A percentile compares a stretch with the other conserved stretches of the same genome.
These are phyloP conservation scores for Sporormia fimetaria DNA, from an alignment of 495 filamentous ascomycete species.

Conservation along the genomic window DNA sequence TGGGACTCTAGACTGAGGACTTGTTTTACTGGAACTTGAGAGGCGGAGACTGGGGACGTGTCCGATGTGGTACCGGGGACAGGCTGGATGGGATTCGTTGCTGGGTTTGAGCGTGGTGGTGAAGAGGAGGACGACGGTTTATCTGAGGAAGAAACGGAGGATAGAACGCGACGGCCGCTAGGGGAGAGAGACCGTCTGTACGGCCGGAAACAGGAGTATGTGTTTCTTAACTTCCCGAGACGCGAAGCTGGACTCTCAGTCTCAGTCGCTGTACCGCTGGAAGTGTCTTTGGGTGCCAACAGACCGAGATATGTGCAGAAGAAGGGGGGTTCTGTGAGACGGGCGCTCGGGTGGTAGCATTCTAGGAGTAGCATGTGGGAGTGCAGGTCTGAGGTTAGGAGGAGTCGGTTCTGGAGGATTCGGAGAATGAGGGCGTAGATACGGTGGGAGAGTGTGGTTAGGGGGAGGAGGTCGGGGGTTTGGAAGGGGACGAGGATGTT, in stretches of 20 bases:
- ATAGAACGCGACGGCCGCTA: slow-evolving; percentile 24
- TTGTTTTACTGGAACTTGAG: too few relatives aligned
- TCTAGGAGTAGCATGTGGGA: slow-evolving; percentile 61
- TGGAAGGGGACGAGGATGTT: slow-evolving; percentile 50
- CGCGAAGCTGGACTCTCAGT: slow-evolving; percentile 21
- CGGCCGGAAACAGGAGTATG: slow-evolving; percentile 54
- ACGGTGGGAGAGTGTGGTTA: slow-evolving; percentile 50
- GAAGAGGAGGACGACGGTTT: too few relatives aligned
- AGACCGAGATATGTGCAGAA: slow-evolving; percentile 55
- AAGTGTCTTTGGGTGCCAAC: slow-evolving; percentile 30
- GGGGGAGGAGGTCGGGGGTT: slow-evolving; percentile 48
- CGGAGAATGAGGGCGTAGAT: slow-evolving; percentile 58
- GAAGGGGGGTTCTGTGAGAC: slow-evolving; percentile 54
- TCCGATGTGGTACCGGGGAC: too few relatives aligned
- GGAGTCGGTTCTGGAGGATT: slow-evolving; percentile 54
- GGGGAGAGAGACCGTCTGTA: slow-evolving; percentile 38
- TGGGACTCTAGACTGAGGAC: slow-evolving; percentile 53
- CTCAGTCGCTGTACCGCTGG: slow-evolving; percentile 11
- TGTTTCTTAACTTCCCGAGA: slow-evolving; percentile 33
- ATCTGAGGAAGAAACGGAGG: too few relatives aligned
- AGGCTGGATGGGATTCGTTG: too few relatives aligned
- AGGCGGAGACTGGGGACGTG: too few relatives aligned
- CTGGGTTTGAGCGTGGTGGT: too few relatives aligned
- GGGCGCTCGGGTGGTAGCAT: slow-evolving; percentile 64
- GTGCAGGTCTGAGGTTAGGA: slow-evolving; percentile 41